Evolutionary conservation across 1,139 yeast genomes (phyloP).

Genomic region (Taphrina wiesneri): DNA sequence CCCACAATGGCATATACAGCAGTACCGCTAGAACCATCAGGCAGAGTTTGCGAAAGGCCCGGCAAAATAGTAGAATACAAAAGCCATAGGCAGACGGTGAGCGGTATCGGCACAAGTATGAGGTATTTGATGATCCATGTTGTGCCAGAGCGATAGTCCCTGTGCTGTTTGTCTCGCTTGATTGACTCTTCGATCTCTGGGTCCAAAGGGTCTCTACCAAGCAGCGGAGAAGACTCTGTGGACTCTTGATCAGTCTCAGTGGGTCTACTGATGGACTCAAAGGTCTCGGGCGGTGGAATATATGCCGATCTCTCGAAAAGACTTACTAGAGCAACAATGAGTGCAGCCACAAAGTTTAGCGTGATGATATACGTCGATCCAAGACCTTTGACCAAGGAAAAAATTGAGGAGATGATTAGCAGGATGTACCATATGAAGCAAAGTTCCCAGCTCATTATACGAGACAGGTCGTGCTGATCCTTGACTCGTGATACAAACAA

Average conservation of each 20-base stretch:
- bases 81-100: conserved; percentile 37
- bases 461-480: conserved; percentile 30
- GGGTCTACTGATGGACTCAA: conserved; percentile 24
- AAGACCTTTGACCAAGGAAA: conserved; percentile 13
- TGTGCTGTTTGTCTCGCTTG: conserved; percentile 11
- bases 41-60: conserved; percentile 40
- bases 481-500: conserved; percentile 21
- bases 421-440: conserved; percentile 33
- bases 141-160: conserved; percentile 31
- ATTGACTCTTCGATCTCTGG: conserved; percentile 20
- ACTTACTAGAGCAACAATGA: conserved; percentile 29
- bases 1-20: conserved; percentile 9
- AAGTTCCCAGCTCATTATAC: conserved; percentile 34
- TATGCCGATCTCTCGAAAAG: conserved; percentile 32
- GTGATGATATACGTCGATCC: conserved; percentile 35
- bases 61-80: conserved; percentile 38
- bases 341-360: conserved; percentile 28
- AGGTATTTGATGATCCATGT: conserved; percentile 35
- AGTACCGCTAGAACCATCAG: conserved; percentile 36
- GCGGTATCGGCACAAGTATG: conserved; percentile 35
- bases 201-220: conserved; percentile 20
- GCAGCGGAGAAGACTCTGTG: conserved; percentile 21
- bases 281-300: conserved; percentile 30
- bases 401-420: conserved; percentile 26
- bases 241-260: conserved; percentile 26